Conservation (phyloP, 805 yeast species). For the Ogataea paraovalis region DNA sequence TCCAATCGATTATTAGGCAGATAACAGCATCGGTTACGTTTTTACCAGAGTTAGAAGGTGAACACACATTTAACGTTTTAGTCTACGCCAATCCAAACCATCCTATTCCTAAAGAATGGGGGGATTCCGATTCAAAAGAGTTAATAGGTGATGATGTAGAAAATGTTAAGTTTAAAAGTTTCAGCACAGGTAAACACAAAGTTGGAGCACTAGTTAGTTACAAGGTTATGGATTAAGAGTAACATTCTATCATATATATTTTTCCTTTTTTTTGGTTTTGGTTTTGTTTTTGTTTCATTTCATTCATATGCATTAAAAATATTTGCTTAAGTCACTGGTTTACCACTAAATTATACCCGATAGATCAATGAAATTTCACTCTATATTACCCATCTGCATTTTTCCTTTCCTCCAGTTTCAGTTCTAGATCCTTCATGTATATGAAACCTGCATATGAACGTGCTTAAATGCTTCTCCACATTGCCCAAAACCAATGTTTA, state of each 20-base stretch:
- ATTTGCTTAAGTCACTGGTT: too few relatives aligned
- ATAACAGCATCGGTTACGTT: slow-evolving; percentile 85
- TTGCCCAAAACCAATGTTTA: background rate
- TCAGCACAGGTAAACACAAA: slow-evolving; percentile 62
- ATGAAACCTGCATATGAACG: too few relatives aligned
- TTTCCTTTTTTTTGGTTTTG: too few relatives aligned
- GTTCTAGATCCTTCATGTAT: too few relatives aligned
- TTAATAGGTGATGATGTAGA: slow-evolving; percentile 52
- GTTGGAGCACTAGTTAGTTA: slow-evolving; percentile 73
- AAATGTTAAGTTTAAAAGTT: slow-evolving; percentile 62
- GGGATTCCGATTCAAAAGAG: slow-evolving; percentile 60
- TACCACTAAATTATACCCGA: too few relatives aligned
- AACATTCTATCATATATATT: background rate
- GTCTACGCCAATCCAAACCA: slow-evolving; percentile 73
- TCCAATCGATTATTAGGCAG: slow-evolving; percentile 83
- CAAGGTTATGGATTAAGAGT: slow-evolving; percentile 27
- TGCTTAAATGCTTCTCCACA: too few relatives aligned
- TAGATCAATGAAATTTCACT: too few relatives aligned
- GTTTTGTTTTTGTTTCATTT: too few relatives aligned
- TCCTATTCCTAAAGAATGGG: slow-evolving; percentile 78
- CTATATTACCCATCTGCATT: too few relatives aligned
- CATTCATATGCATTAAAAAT: too few relatives aligned
- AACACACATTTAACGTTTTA: slow-evolving; percentile 76
- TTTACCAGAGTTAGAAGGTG: slow-evolving; percentile 63
- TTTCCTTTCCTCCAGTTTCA: too few relatives aligned